Base-by-base conservation (phyloP, 441 rosid genomes). In the Melastoma candidum region DNA sequence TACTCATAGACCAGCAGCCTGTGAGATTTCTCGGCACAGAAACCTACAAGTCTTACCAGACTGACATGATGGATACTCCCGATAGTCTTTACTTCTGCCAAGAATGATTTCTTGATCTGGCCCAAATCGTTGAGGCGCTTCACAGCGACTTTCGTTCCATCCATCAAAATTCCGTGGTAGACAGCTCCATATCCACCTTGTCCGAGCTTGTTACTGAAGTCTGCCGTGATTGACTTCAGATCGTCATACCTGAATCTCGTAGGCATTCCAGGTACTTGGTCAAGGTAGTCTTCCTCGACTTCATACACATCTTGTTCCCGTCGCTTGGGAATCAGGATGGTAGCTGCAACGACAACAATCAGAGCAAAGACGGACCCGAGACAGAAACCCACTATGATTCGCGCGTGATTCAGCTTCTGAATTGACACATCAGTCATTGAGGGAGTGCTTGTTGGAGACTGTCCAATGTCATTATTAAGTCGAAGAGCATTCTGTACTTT, bases 181-280 rank as follows among this genome's bases (percentile, higher is more conserved):
- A 74, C 74, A 24, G 58, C 27, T 2, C 72, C 74, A 4, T 67
- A 74, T 0, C 78, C 78, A 24, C 74, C 74, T 29, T 57, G 48
- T 0, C 78, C 78, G 8, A 70, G 55, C 47, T 62, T 61, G 48
- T 54, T 51, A 22, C 36, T 57, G 47, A 70, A 73, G 24, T 67
- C 57, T 11, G 51, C 24, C 0, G 78, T 73, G 7, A 47, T 44
- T n/a, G 32, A 45, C 17, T 24, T 52, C 36, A 73, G 10, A 7
- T 70, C 65, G 14, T 64, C 27, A 0, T 55, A 64, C 4, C 68
- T 54, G 47, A 64, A 74, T 36, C 70, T 12, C 13, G 11, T 12
- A 13, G 49, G 25, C 26, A 47, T 47, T 47, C 49, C 25, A 2
- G 49, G 26, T 47, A 47, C 24, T 13, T 47, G 49, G 24, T 47